Conservation (phyloP, 2,329 filamentous ascomycete species). For the Thermothelomyces thermophilus region DNA sequence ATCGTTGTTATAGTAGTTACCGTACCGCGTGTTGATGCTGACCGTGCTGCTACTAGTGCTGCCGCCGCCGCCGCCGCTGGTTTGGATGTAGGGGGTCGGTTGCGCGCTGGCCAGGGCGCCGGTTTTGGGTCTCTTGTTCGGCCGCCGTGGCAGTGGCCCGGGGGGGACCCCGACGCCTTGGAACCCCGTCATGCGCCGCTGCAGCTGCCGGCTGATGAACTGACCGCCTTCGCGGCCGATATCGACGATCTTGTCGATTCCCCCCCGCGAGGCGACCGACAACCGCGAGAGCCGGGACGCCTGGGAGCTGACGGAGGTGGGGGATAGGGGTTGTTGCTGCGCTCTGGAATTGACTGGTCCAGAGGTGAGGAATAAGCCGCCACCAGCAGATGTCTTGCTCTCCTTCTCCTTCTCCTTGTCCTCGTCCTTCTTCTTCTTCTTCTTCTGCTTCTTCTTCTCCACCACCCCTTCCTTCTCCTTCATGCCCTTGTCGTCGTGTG, state of each 20-base stretch:
- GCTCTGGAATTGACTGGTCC: not conserved
- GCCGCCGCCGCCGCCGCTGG: not conserved
- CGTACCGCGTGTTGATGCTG: constrained; percentile 21
- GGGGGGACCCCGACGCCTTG: constrained; percentile 12
- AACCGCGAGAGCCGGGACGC: constrained; percentile 6
- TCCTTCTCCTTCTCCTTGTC: not conserved
- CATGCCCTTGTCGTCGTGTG: constrained; percentile 11
- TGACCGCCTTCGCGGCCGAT: constrained; percentile 1
- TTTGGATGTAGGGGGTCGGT: constrained; percentile 1
- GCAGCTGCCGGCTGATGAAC: constrained; percentile 6
- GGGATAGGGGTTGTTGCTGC: not conserved
- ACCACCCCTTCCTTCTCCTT: not conserved
- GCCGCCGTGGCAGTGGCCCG: not conserved
- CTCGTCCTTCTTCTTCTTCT: not conserved
- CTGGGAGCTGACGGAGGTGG: constrained; percentile 1
- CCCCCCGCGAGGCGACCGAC: constrained; percentile 1
- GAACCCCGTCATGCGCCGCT: constrained; percentile 14
- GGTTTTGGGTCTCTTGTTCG: too few species aligned
- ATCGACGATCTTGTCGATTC: constrained; percentile 9
- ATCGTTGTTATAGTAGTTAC: not conserved
- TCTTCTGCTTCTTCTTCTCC: not conserved
- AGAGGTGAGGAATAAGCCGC: constrained; percentile 1
- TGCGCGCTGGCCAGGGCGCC: not conserved
- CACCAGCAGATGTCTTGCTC: not conserved
- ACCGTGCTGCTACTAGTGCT: constrained; percentile 24